Conservation (phyloP, 768 basidiomycete genomes). For the Nevesoporus exiguus region DNA sequence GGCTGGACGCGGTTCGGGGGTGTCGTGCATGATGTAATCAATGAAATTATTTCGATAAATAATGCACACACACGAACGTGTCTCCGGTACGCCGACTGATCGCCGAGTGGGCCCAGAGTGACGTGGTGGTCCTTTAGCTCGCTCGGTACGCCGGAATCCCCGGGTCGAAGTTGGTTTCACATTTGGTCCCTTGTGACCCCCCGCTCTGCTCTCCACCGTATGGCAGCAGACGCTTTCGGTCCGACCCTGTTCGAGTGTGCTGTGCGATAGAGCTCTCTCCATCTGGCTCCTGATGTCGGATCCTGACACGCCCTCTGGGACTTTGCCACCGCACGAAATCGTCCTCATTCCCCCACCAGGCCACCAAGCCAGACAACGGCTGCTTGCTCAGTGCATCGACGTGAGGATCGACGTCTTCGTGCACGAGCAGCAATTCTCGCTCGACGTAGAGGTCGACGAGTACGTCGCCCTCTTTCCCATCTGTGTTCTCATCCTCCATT, state of each 20-base stretch:
- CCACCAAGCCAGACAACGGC: constrained; percentile 37
- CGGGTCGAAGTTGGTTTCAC: constrained; percentile 16
- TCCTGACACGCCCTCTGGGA: constrained; percentile 8
- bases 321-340: constrained; percentile 53
- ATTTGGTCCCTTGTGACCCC: constrained; percentile 15
- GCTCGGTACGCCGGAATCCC: constrained; percentile 5
- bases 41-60: not conserved
- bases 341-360: constrained; percentile 41
- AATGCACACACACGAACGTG: not conserved
- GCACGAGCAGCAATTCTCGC: constrained; percentile 58
- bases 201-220: not conserved
- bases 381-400: constrained; percentile 64
- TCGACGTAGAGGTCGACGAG: constrained; percentile 76
- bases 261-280: constrained; percentile 12
- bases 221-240: not conserved
- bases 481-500: constrained; percentile 10
- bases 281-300: constrained; percentile 14
- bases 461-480: constrained; percentile 32
- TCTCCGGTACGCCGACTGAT: constrained; percentile 5
- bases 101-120: constrained; percentile 4
- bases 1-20: not conserved
- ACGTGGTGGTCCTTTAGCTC: constrained; percentile 7
- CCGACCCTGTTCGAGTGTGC: constrained; percentile 16
- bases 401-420: constrained; percentile 50
- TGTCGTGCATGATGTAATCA: constrained; percentile 19